phyloP scores from a whole-genome alignment of 2,329 filamentous ascomycete genomes.

The Lecanicillium sp. region DNA sequence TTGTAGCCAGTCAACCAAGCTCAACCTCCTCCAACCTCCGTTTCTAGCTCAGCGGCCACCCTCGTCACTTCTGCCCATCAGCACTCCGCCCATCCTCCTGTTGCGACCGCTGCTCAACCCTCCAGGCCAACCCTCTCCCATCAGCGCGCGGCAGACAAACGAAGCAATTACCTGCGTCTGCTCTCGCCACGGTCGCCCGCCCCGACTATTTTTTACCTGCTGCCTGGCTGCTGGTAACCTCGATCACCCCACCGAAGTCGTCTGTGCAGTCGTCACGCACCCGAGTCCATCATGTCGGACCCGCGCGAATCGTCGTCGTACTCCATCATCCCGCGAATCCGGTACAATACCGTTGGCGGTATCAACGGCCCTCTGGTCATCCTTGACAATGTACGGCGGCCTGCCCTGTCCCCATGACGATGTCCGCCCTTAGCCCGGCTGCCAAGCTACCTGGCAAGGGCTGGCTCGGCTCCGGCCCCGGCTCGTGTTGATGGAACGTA shows the following conservation, averaged over 20 bases:
- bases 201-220: conserved; percentile 2
- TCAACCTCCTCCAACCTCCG: conserved; percentile 31
- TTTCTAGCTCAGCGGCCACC: conserved; percentile 17
- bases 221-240: too few species aligned
- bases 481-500: too few species aligned
- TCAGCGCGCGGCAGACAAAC: conserved; percentile 4
- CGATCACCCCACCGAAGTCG: conserved; percentile 7
- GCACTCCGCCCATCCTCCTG: conserved; percentile 15
- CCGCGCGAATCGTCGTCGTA: conserved; percentile 53
- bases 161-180: neutral
- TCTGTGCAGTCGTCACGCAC: conserved; percentile 10
- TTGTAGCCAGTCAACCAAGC: conserved; percentile 24
- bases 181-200: conserved; percentile 1
- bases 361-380: conserved; percentile 98
- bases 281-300: conserved; percentile 40
- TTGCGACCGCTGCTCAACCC: conserved; percentile 8
- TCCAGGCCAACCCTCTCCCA: conserved; percentile 10
- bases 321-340: conserved; percentile 56
- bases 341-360: conserved; percentile 97
- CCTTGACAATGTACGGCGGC: conserved; percentile 70
- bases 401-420: too few species aligned
- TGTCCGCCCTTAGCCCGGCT: too few species aligned
- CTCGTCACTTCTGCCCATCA: conserved; percentile 9
- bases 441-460: too few species aligned
- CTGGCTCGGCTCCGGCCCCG: too few species aligned